Percentiles rank a stretch among this genome's conserved stretches.
phyloP scores from a whole-genome alignment of 2,329 filamentous ascomycete species.

The Ploettnerulaceae sp. region DNA sequence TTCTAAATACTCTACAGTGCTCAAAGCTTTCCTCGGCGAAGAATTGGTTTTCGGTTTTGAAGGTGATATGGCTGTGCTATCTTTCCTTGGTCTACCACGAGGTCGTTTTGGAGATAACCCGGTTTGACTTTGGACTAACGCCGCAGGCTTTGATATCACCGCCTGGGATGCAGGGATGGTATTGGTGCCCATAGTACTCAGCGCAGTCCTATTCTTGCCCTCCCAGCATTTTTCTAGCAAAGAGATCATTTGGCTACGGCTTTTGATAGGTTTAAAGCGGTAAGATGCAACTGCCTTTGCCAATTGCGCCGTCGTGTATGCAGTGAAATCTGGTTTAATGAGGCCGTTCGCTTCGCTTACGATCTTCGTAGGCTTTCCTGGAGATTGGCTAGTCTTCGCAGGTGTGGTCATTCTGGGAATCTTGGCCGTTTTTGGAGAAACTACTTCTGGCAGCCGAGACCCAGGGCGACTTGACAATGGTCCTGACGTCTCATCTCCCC shows the following conservation, averaged over 20 bases:
- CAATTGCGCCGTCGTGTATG: constrained; percentile 59
- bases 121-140: constrained; percentile 8
- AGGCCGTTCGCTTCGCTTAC: constrained; percentile 1
- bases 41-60: constrained; percentile 17
- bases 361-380: constrained; percentile 7
- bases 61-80: constrained; percentile 17
- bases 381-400: constrained; percentile 3
- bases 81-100: constrained; percentile 42
- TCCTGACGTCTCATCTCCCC: background rate
- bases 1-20: constrained; percentile 19
- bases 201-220: constrained; percentile 43
- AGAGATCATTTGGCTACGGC: constrained; percentile 62
- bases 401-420: background rate
- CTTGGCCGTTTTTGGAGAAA: background rate
- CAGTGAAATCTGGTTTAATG: constrained; percentile 50
- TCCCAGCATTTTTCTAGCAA: constrained; percentile 68
- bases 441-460: background rate
- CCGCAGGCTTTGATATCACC: constrained; percentile 2
- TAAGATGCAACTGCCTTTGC: constrained; percentile 57
- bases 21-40: constrained; percentile 16
- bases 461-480: background rate
- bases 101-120: constrained; percentile 33
- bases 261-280: constrained; percentile 69
- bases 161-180: constrained; percentile 5
- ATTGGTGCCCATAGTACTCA: constrained; percentile 28